Conservation (phyloP, 331 rosid species). For the Rosa hybrid region DNA sequence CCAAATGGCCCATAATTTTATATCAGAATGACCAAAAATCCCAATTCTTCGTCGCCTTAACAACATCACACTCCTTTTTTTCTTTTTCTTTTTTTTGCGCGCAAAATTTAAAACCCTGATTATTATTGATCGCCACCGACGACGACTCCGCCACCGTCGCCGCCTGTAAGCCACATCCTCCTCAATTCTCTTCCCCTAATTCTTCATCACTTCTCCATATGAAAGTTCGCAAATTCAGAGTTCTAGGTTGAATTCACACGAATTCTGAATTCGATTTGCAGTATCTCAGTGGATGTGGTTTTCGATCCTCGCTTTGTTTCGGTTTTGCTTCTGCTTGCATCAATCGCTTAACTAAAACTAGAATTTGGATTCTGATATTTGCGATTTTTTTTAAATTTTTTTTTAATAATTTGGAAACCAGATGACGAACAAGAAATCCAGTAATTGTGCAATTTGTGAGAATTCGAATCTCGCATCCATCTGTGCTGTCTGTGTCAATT, state of each 20-base stretch:
- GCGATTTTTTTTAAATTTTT: neutral
- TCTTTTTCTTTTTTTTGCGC: constrained; percentile 19
- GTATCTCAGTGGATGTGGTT: neutral
- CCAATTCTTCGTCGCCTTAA: neutral
- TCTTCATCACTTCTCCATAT: neutral
- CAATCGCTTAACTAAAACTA: neutral
- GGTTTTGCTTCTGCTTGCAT: neutral
- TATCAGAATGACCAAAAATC: neutral
- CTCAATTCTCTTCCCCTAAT: neutral
- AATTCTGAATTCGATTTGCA: neutral
- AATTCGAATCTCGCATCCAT: constrained; percentile 72
- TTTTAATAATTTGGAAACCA: constrained; percentile 14
- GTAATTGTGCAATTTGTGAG: constrained; percentile 78
- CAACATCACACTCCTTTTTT: neutral
- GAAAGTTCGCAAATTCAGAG: neutral
- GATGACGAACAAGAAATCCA: constrained; percentile 62
- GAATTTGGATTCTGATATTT: neutral
- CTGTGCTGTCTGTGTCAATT: constrained; percentile 78
- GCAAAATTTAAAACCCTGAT: neutral
- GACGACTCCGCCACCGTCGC: neutral
- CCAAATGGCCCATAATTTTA: neutral
- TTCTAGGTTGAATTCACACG: neutral
- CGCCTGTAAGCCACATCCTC: neutral
- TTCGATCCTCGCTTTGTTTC: neutral
- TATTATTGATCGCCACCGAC: neutral